Base-by-base conservation (phyloP, 1,284 basidiomycete species). In the Pholiota adiposa region DNA sequence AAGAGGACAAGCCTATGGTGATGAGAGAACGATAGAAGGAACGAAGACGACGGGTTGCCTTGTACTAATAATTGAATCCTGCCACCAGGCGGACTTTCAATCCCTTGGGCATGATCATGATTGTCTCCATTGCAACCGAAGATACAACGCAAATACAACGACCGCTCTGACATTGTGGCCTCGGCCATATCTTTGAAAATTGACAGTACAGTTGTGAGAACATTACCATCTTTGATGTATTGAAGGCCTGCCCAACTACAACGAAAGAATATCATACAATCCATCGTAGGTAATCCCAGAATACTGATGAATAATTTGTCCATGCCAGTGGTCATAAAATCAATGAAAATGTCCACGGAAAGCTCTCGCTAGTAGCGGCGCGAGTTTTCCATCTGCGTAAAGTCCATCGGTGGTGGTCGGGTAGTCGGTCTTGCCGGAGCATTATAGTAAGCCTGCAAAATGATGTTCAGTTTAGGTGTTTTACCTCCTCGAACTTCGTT, bases 361-460 rank as follows among this genome's bases (percentile, higher is more conserved):
- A 33, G 21, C 18, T 44, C 25, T 18, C 12, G 6, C 36, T 38
- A 38, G 14, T 46, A 54, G 19, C 40, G 33, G 18, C 38, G 34
- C 40, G 59, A 60, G 36, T 53, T 56, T 23, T 61, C 63, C 57
- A 60, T 59, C 19, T 58, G 55, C 23, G 56, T 56, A 58, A 68
- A 65, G 55, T 71, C 64, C 54, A 72, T 59, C 27, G 70, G 65
- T 33, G 73, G 72, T 18, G 70, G 72, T 53, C 70, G 70, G 54
- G 62, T 67, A 49, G 61, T 70, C 63, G 73, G 72, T 60, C 73
- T 72, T 34, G 60, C 66, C 58, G 72, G 72, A 51, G 53, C 59
- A 51, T 54, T 56, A 51, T 66, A 63, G 55, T 34, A 41, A 48
- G 54, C 44, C 59, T 61, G 34, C 19, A 5, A 31, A 52, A 38